These are phyloP conservation scores for Penicillium brasilianum DNA, from an alignment of 2,329 filamentous ascomycete species.

Conservation along the genomic window DNA sequence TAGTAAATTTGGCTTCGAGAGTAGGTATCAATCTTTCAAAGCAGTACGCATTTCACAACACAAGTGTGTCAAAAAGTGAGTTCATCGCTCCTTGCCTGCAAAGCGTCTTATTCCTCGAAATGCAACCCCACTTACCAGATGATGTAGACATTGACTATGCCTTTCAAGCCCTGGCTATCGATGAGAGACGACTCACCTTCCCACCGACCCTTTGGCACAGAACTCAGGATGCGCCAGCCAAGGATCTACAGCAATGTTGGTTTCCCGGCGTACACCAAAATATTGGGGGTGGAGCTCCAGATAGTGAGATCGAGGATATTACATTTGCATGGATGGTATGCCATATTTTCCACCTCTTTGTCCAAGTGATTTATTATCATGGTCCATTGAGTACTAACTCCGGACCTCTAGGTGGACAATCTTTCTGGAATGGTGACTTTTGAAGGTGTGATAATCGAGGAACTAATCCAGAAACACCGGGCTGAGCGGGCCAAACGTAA, in stretches of 20 bases:
- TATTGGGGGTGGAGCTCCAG: conserved; percentile 10
- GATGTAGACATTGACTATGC: conserved; percentile 11
- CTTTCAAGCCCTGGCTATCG: conserved; percentile 13
- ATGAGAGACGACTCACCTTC: conserved; percentile 15
- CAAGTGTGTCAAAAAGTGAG: conserved; percentile 14
- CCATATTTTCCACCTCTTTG: conserved; percentile 1
- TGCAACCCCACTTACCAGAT: conserved; percentile 1
- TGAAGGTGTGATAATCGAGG: conserved; percentile 8
- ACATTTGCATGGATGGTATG: conserved; percentile 18
- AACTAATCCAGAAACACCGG: conserved; percentile 11
- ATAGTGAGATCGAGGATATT: conserved; percentile 14
- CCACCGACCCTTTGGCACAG: conserved; percentile 16
- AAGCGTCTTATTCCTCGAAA: background rate
- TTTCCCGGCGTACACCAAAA: conserved; percentile 13
- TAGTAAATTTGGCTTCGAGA: conserved; percentile 10
- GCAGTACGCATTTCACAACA: conserved; percentile 15
- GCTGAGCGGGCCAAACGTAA: conserved; percentile 5
- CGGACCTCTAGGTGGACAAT: conserved; percentile 12
- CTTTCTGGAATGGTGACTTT: conserved; percentile 15
- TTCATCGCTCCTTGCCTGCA: background rate
- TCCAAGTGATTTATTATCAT: background rate
- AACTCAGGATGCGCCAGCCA: conserved; percentile 12
- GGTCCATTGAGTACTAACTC: background rate
- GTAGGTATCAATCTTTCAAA: conserved; percentile 7
- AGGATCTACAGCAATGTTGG: conserved; percentile 14